Conservation (phyloP, 129 eudicot genomes). For the sunflower (Helianthus annuus) region DNA sequence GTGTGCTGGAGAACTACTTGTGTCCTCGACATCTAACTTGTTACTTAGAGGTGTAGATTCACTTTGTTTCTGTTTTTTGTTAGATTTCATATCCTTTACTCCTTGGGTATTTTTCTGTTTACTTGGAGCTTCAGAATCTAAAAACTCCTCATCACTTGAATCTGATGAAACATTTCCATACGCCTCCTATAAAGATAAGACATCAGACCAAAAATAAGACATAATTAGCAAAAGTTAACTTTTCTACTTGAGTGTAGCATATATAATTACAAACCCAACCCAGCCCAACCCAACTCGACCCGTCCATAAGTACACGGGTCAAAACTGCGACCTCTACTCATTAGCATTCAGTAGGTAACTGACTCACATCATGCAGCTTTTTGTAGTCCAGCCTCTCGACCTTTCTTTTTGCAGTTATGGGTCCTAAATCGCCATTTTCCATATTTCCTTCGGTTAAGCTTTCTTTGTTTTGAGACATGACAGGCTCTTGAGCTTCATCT, state of each 20-base stretch:
- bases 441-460: constrained; percentile 19
- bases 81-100: constrained; percentile 11
- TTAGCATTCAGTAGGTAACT: constrained; percentile 27
- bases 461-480: constrained; percentile 25
- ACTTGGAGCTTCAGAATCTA: constrained; percentile 40
- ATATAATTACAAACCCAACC: background rate
- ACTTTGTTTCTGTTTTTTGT: constrained; percentile 31
- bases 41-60: constrained; percentile 26
- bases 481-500: constrained; percentile 32
- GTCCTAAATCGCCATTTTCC: constrained; percentile 38
- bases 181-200: constrained; percentile 53
- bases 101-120: constrained; percentile 32
- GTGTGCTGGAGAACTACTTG: constrained; percentile 27
- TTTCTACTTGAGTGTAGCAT: background rate
- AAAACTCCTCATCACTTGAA: constrained; percentile 86
- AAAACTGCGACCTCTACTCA: background rate
- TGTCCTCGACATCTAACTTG: constrained; percentile 39
- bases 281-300: background rate
- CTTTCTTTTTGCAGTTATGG: constrained; percentile 52
- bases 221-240: background rate
- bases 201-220: constrained; percentile 30
- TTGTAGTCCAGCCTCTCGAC: constrained; percentile 82
- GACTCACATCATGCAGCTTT: constrained; percentile 82
- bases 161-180: constrained; percentile 75
- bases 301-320: background rate